Base-by-base conservation (phyloP, 371 early-diverging fungal genomes). In the Mucor sp. region DNA sequence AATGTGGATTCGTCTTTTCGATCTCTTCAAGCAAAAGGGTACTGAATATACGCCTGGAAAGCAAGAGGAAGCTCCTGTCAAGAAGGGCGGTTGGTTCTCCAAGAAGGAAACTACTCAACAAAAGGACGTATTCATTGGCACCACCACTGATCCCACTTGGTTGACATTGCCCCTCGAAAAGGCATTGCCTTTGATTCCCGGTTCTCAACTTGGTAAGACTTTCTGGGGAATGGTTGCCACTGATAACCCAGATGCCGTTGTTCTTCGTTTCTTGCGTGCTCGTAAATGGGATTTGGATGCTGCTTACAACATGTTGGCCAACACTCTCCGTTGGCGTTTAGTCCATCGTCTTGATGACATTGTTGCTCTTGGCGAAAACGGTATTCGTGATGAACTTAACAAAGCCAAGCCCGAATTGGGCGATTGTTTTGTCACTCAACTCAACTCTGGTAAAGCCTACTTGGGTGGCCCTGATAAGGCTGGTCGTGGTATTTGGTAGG, bases 251-350 rank as follows among this genome's bases (percentile, higher is more conserved):
- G 93, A 93, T 74, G 64, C 82, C 9, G 72, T 90, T 35, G 15
- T 87, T 35, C 76, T 92, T 39, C 89, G 94, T 5, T 94, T 88
- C 73, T 71, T 93, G 35, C 84, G 93, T 50, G 94, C 94, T 12
- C 86, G 94, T 64, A 93, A 93, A 69, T 94, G 91, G 89, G 85
- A 92, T 64, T 78, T 88, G 27, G 77, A 80, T 30, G 87, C 89
- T 35, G 89, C 92, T 12, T 75, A 88, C 53, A 69, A 72, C 25
- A 92, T 92, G 93, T 56, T 89, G 39, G 60, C 85, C 35, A 78
- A 82, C 19, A 80, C 88, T 3, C 73, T 93, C 57, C 79, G 87
- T 58, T 94, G 93, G 93, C 76, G 91, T 61, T 53, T 84, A 27
- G 77, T 79, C 39, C 76, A 79, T 41, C 87, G 85, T 64, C 78